phyloP scores from a whole-genome alignment of 192 early-diverging fungal genomes.

The Coemansia sp. region DNA sequence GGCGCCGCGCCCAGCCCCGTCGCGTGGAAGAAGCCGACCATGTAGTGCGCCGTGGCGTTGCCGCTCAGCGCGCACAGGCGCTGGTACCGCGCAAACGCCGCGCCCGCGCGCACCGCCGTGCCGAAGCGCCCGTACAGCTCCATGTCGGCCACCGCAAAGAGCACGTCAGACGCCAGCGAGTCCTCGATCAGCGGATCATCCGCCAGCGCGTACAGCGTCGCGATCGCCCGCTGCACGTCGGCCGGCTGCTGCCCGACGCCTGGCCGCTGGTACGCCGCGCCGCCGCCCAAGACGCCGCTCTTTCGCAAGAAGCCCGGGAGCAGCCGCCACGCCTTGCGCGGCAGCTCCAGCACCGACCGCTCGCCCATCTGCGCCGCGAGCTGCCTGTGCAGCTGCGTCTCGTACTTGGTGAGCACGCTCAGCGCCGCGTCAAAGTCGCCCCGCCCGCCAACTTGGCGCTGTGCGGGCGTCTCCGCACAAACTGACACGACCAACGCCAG shows the following conservation, averaged over 20 bases:
- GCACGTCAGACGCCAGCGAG: conserved; percentile 11
- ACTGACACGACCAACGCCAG: neutral
- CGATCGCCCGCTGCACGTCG: conserved; percentile 12
- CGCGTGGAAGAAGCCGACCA: conserved; percentile 89
- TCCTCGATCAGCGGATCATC: conserved; percentile 40
- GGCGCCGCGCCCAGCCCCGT: conserved; percentile 74
- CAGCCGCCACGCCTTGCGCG: neutral
- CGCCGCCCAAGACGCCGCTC: neutral
- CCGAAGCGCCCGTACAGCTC: conserved; percentile 70
- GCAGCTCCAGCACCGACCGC: conserved; percentile 3
- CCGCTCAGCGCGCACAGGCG: conserved; percentile 67
- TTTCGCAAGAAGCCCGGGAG: neutral
- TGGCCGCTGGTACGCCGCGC: neutral
- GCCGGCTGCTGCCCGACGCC: conserved; percentile 1
- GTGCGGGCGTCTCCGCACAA: neutral
- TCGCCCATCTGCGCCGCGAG: neutral
- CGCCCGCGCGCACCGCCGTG: conserved; percentile 57
- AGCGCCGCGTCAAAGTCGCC: conserved; percentile 10
- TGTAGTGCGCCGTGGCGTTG: conserved; percentile 84
- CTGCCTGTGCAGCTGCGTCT: neutral
- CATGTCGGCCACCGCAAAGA: conserved; percentile 70
- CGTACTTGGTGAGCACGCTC: conserved; percentile 17
- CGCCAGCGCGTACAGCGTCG: conserved; percentile 13
- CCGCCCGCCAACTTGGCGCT: neutral
- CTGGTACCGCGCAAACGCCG: conserved; percentile 69